A percentile compares a stretch with the other conserved stretches of the same genome.
These are phyloP conservation scores for Sclerotinia subarctica DNA, from an alignment of 2,329 filamentous ascomycete genomes.

Conservation along the genomic window DNA sequence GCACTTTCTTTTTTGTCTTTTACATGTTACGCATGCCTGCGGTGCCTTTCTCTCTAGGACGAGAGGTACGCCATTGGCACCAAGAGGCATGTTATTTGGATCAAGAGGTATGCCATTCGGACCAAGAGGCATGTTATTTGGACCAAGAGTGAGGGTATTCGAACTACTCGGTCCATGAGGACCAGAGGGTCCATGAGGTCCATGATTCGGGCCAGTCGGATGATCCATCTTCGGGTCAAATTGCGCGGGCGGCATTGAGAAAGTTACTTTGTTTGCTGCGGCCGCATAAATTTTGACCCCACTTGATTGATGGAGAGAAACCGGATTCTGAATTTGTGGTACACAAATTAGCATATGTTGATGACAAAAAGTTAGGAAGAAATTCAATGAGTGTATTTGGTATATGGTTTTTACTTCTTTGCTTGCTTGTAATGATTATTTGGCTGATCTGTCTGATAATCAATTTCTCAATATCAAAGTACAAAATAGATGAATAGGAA, in stretches of 20 bases:
- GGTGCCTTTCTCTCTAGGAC: slow-evolving; percentile 35
- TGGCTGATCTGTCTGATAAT: background rate
- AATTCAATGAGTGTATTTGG: background rate
- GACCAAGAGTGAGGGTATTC: too few relatives aligned
- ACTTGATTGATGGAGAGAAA: background rate
- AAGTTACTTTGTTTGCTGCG: slow-evolving; percentile 8
- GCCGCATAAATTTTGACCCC: slow-evolving; percentile 10
- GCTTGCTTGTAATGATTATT: background rate
- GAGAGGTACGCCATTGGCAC: background rate
- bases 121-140: background rate
- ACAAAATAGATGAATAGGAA: background rate
- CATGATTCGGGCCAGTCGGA: slow-evolving; percentile 2
- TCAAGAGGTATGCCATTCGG: background rate
- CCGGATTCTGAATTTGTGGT: background rate
- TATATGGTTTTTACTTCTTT: background rate
- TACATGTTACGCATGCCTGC: slow-evolving; percentile 46
- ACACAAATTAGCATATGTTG: slow-evolving; percentile 3
- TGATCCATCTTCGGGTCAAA: slow-evolving; percentile 14
- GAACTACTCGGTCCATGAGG: background rate
- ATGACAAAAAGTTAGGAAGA: background rate
- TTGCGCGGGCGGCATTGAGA: background rate
- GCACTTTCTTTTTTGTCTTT: slow-evolving; percentile 51
- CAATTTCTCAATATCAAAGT: background rate
- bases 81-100: background rate
- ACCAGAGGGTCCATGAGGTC: background rate